Conservation (phyloP, 2,329 filamentous ascomycete species). For the Arachnomyces sp. region DNA sequence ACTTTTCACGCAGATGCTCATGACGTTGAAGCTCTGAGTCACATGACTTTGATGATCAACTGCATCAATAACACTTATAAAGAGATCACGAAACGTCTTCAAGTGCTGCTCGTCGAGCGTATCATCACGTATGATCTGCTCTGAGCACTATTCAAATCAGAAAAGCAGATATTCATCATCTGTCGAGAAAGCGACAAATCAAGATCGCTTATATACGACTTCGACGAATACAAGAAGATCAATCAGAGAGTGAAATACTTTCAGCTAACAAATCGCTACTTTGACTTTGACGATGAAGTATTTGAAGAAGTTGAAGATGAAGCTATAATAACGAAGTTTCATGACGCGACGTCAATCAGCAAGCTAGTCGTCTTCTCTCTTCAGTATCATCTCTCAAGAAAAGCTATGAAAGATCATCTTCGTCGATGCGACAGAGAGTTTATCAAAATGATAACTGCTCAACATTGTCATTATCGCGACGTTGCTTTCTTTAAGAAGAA, state of each 20-base stretch:
- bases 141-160: slow-evolving; percentile 29
- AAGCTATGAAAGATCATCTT: no score
- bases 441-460: no score
- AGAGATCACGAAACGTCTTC: slow-evolving; percentile 17
- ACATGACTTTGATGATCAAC: slow-evolving; percentile 20
- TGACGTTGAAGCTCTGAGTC: slow-evolving; percentile 3
- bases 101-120: slow-evolving; percentile 19
- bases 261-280: slow-evolving; percentile 20
- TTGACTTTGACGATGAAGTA: slow-evolving; percentile 22
- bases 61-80: slow-evolving; percentile 20
- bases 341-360: no score
- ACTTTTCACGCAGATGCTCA: slow-evolving; percentile 1
- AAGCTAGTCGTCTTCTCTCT: no score
- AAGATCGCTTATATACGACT: slow-evolving; percentile 16
- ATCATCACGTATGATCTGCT: slow-evolving; percentile 31
- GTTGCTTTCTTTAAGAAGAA: no score
- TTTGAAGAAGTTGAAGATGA: slow-evolving; percentile 20
- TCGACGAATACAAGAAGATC: slow-evolving; percentile 15
- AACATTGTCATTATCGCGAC: no score
- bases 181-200: slow-evolving; percentile 18
- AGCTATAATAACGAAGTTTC: no score
- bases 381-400: no score
- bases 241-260: slow-evolving; percentile 15
- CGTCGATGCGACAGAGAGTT: no score
- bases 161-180: slow-evolving; percentile 20